Conservation (phyloP, 2,329 filamentous ascomycete genomes). For the Pseudogymnoascus sp. region DNA sequence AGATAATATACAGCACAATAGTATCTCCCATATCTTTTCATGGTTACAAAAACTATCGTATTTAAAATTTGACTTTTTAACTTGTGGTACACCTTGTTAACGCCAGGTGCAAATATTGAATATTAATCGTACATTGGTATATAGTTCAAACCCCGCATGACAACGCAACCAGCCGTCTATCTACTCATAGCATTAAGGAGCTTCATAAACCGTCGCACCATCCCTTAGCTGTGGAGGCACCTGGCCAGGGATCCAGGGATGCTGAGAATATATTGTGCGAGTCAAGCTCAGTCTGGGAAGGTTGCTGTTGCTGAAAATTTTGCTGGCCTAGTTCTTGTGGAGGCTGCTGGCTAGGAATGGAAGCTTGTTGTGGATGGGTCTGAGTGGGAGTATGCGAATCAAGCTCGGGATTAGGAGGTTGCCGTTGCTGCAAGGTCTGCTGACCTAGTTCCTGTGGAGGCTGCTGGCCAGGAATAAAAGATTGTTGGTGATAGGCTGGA, state of each 20-base stretch:
- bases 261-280: background rate
- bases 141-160: background rate
- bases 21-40: background rate
- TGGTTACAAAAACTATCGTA: background rate
- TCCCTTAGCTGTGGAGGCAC: background rate
- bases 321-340: background rate
- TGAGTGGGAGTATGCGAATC: background rate
- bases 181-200: background rate
- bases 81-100: background rate
- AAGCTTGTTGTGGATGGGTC: background rate
- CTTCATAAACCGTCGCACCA: background rate
- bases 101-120: background rate
- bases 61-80: background rate
- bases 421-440: background rate
- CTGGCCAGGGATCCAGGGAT: background rate
- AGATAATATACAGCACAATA: background rate
- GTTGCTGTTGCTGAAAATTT: background rate
- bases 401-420: background rate
- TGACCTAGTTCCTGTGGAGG: background rate
- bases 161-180: background rate
- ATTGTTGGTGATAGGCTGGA: background rate
- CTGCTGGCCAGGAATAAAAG: background rate
- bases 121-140: background rate
- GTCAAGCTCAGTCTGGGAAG: background rate
- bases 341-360: background rate